Base-by-base conservation (phyloP, 306 rosid genomes). In the Urtica urens region DNA sequence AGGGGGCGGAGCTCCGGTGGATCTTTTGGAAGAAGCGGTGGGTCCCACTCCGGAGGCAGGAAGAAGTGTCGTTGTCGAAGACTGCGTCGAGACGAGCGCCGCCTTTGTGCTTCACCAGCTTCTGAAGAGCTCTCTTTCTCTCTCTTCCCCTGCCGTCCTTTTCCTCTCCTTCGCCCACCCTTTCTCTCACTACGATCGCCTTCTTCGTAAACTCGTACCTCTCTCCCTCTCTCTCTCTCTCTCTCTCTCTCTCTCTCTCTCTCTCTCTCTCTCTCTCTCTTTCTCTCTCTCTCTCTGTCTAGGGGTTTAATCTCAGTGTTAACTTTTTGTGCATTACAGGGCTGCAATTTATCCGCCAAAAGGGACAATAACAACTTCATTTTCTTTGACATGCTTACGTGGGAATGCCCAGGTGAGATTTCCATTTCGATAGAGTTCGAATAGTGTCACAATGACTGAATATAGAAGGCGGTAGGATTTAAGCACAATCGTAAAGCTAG, bases 401-500 rank as follows among this genome's bases (percentile, higher is more conserved):
- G 71, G 46, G 94, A 79, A 53, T 72, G 69, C 65, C 78, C 94
- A 79, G 97, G 99, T 90, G 87, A 90, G 94, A 65, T n/a, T n/a
- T n/a, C n/a, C n/a, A n/a, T n/a, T n/a, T n/a, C n/a, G 1, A 2
- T 55, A 16, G 29, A 34, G n/a, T n/a, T n/a, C n/a, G n/a, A n/a
- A n/a, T n/a, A n/a, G n/a, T n/a, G n/a, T n/a, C n/a, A n/a, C n/a
- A n/a, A n/a, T n/a, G n/a, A n/a, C n/a, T n/a, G n/a, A n/a, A n/a
- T n/a, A n/a, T n/a, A n/a, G n/a, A n/a, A n/a, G n/a, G n/a, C n/a
- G n/a, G n/a, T n/a, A n/a, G n/a, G n/a, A n/a, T n/a, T n/a, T n/a
- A n/a, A n/a, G n/a, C n/a, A n/a, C n/a, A n/a, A n/a, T n/a, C n/a
- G n/a, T n/a, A n/a, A n/a, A n/a, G n/a, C n/a, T n/a, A n/a, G n/a